phyloP scores from a whole-genome alignment of 1,284 basidiomycete species.

The Afroboletus lepidellus region DNA sequence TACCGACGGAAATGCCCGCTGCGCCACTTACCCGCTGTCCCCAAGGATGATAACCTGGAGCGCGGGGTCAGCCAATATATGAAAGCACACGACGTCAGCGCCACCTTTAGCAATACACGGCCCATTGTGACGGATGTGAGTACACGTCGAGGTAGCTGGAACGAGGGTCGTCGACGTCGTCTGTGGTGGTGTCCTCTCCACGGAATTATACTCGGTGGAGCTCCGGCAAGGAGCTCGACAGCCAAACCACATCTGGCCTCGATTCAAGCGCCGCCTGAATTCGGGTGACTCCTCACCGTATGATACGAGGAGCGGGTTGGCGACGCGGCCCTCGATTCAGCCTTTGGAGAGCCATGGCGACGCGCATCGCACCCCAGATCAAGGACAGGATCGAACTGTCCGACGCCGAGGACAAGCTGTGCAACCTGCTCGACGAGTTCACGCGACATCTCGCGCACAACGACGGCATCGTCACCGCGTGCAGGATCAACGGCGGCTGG shows the following conservation, averaged over 20 bases:
- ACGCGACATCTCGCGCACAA: conserved; percentile 50
- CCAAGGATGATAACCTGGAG: conserved; percentile 94
- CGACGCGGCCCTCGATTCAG: conserved; percentile 10
- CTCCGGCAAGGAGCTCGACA: conserved; percentile 18
- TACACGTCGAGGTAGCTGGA: not conserved
- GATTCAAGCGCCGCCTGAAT: conserved; percentile 29
- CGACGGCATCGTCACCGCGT: conserved; percentile 59
- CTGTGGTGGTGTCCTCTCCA: conserved; percentile 4
- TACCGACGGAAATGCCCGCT: conserved; percentile 1
- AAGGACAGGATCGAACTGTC: conserved; percentile 48
- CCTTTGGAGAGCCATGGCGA: conserved; percentile 26
- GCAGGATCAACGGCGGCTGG: conserved; percentile 94
- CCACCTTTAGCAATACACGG: conserved; percentile 92
- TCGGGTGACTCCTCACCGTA: not conserved
- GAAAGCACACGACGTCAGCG: conserved; percentile 10
- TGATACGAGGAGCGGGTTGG: conserved; percentile 2
- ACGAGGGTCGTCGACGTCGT: conserved; percentile 12
- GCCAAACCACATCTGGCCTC: conserved; percentile 12
- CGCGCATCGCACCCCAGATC: conserved; percentile 31
- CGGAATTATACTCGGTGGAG: conserved; percentile 16
- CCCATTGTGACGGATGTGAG: conserved; percentile 51
- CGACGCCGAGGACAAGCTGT: conserved; percentile 55
- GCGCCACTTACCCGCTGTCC: conserved; percentile 82
- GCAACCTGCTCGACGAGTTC: conserved; percentile 69
- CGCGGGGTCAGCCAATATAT: conserved; percentile 16